These are phyloP conservation scores for Leccinellum albellum DNA, from an alignment of 768 basidiomycete genomes.

Conservation along the genomic window DNA sequence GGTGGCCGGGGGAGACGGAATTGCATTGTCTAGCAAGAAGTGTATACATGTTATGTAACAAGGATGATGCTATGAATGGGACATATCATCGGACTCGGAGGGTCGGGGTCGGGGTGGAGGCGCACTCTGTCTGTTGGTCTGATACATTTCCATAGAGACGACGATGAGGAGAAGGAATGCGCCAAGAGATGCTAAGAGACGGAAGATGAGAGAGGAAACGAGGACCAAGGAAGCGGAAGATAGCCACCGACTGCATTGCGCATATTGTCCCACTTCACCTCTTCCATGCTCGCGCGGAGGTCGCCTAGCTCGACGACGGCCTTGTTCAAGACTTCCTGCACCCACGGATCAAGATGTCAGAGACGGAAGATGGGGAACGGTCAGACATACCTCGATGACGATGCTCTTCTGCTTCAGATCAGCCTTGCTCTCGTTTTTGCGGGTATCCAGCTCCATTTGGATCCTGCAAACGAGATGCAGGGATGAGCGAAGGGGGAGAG, in stretches of 20 bases:
- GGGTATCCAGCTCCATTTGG: slow-evolving; percentile 92
- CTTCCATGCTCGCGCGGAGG: slow-evolving; percentile 75
- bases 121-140: slow-evolving; percentile 34
- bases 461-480: slow-evolving; percentile 48
- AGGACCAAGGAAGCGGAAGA: not conserved
- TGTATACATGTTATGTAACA: slow-evolving; percentile 9
- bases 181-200: slow-evolving; percentile 50
- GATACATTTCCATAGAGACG: slow-evolving; percentile 62
- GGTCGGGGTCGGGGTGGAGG: not conserved
- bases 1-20: not conserved
- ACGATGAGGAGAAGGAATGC: slow-evolving; percentile 70
- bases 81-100: slow-evolving; percentile 5
- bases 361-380: not conserved
- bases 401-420: slow-evolving; percentile 86
- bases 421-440: slow-evolving; percentile 85
- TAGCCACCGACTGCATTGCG: slow-evolving; percentile 72
- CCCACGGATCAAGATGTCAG: not conserved
- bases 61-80: slow-evolving; percentile 13
- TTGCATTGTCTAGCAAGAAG: not conserved
- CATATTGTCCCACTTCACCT: slow-evolving; percentile 88
- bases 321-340: slow-evolving; percentile 71
- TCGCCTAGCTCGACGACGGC: slow-evolving; percentile 72
- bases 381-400: slow-evolving; percentile 62
- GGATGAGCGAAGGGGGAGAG: not conserved
- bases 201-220: not conserved